Evolutionary conservation across 495 filamentous ascomycete species (phyloP), one percentile per base, ranked within the genome.

Genomic region (Chaetomium cochliodes): DNA sequence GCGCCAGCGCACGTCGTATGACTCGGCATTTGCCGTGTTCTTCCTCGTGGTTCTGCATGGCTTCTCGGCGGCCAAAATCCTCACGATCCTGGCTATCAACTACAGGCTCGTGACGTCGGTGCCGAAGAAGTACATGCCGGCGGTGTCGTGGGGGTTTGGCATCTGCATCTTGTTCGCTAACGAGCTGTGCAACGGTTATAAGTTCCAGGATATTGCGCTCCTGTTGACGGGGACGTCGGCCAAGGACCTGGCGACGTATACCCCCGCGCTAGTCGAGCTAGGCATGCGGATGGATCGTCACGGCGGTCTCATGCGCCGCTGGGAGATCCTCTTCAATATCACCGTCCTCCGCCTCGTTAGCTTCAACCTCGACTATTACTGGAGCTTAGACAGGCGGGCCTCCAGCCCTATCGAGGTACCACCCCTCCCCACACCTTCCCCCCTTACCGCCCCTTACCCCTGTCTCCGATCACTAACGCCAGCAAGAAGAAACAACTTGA

Each of bases 401-500:
- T 80, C 82, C 47, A 92, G 86, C 68, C 84, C 89, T 23, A 75
- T 97, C 53, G 93, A 98, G 91, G 94, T 98, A 84, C 75, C 87
- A 72, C 33, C 6, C 44, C n/a, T 33, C n/a, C 60, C n/a, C n/a
- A n/a, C n/a, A n/a, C n/a, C 16, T 23, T 15, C 23, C 26, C 11
- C n/a, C 28, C 8, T 39, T 7, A 9, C 25, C 12, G 1, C 8
- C 18, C 37, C 25, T 8, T 62, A 66, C 64, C 13, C 15, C 60
- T 67, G 65, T 11, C 0, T 28, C 41, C 25, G 30, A 51, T 63
- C 61, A 76, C 90, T 91, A 79, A 92, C 81, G 70, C 78, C 67
- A 82, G 81, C 78, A 96, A 98, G 96, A 98, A 97, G 93, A 98
- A 97, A 74, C 90, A 94, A 81, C 84, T 96, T 58, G 92, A 98